A percentile compares a stretch with the other conserved stretches of the same genome.
These are phyloP conservation scores for Rhodocollybia butyracea DNA, from an alignment of 768 basidiomycete genomes.

Conservation along the genomic window DNA sequence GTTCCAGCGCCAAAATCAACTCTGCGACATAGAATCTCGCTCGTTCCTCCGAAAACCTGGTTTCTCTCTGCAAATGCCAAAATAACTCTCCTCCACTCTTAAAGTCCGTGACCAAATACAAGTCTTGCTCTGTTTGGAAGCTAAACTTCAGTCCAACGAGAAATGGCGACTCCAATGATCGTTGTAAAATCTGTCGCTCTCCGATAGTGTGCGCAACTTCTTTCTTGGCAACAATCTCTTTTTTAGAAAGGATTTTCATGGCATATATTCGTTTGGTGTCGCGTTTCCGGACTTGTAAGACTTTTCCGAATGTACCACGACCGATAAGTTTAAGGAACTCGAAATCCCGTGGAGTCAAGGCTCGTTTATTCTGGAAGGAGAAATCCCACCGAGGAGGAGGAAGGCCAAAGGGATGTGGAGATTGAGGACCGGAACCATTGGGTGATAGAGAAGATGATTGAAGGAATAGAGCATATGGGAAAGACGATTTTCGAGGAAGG, in stretches of 20 bases:
- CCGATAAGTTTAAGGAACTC: conserved; percentile 99
- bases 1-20: conserved; percentile 90
- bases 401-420: neutral
- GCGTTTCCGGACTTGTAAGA: conserved; percentile 97
- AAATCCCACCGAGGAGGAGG: neutral
- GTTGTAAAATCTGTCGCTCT: conserved; percentile 97
- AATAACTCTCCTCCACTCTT: conserved; percentile 98
- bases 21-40: conserved; percentile 97
- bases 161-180: conserved; percentile 91
- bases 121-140: conserved; percentile 93
- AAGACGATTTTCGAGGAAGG: neutral
- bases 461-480: neutral
- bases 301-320: conserved; percentile 95
- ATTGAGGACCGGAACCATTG: neutral
- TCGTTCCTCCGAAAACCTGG: conserved; percentile 87
- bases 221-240: conserved; percentile 98
- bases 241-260: conserved; percentile 98
- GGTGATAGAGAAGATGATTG: neutral
- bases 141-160: conserved; percentile 97
- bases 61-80: conserved; percentile 97
- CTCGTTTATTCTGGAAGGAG: conserved; percentile 65
- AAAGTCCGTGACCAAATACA: conserved; percentile 98
- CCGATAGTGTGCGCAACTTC: conserved; percentile 99
- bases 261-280: conserved; percentile 99
- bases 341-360: conserved; percentile 92